Evolutionary conservation across 176 grass and related monocot species (phyloP), one percentile per base, ranked within the genome.

Genomic region (Otatea glauca): DNA sequence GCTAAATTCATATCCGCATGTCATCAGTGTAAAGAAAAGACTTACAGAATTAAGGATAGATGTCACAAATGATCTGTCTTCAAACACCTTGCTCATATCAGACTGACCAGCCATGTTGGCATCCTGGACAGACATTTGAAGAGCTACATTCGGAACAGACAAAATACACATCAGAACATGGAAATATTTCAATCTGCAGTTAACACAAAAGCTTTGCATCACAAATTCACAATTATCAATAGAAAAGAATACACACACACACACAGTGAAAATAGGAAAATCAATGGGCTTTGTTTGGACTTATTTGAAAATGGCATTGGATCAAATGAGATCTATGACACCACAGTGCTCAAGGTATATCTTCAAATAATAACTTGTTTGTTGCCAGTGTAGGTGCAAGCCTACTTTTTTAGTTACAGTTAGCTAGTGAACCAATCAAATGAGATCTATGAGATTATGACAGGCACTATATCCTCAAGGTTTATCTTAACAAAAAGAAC

Each of bases 41-140:
- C 88, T 62, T 92, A 96, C 93, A 32, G 90, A 99, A 81, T 86
- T 94, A 77, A 99, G 88, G 75, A 99, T 94, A 66, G 97, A 99
- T 86, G 97, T 92, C 85, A 99, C 90, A 91, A 96, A 99, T 53
- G 97, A 91, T 79, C 88, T 89, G 83, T 99, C 97, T 77, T 93
- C 93, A 50, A 99, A 88, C 65, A 96, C 93, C 73, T 92, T 96
- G 65, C 89, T 94, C 93, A 96, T 85, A 64, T 99, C 93, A 82
- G 93, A 94, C 29, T 95, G 87, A 66, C 74, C 78, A 47, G 91
- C 77, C 80, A 65, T 85, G 38, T 67, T 86, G 3, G 73, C 72
- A 5, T 90, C 97, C 79, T 99, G 88, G 82, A 96, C 93, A 91
- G 97, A 99, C 93, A 96, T 96, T 92, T 96, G 90, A 79, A 99